Conservation (phyloP, 2,329 filamentous ascomycete species). For the Canariomyces notabilis region DNA sequence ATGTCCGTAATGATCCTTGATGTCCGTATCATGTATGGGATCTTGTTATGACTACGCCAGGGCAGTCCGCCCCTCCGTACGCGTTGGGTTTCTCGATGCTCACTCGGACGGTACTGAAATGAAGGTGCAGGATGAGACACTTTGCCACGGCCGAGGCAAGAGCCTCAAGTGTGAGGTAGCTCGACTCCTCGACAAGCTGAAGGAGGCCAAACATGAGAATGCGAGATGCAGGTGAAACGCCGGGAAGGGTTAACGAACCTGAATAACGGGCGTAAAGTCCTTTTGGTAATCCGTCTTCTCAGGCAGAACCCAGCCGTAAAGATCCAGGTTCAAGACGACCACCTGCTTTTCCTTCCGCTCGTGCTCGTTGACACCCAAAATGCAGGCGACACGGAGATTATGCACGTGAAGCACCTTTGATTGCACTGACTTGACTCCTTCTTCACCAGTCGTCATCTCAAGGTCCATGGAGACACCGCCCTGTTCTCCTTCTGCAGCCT, state of each 20-base stretch:
- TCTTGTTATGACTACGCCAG: not conserved
- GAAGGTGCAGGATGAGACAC: not conserved
- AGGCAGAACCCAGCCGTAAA: not conserved
- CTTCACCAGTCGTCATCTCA: not conserved
- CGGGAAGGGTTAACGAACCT: not conserved
- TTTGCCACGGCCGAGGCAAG: not conserved
- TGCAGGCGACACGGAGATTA: not conserved
- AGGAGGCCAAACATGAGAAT: not conserved
- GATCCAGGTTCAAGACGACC: not conserved
- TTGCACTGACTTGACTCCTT: not conserved
- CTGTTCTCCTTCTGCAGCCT: not conserved
- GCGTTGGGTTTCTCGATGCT: not conserved
- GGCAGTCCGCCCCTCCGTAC: not conserved
- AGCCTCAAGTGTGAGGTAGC: not conserved
- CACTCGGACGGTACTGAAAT: not conserved
- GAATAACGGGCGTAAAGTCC: not conserved
- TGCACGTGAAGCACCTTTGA: not conserved
- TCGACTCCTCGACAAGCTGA: not conserved
- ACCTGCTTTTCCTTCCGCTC: not conserved
- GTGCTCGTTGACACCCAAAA: not conserved
- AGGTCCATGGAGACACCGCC: not conserved
- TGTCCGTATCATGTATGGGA: no score
- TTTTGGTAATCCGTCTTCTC: not conserved
- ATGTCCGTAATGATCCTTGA: no score
- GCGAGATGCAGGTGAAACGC: not conserved